Conservation (phyloP, 306 rosid genomes). For the Alnus rubra region DNA sequence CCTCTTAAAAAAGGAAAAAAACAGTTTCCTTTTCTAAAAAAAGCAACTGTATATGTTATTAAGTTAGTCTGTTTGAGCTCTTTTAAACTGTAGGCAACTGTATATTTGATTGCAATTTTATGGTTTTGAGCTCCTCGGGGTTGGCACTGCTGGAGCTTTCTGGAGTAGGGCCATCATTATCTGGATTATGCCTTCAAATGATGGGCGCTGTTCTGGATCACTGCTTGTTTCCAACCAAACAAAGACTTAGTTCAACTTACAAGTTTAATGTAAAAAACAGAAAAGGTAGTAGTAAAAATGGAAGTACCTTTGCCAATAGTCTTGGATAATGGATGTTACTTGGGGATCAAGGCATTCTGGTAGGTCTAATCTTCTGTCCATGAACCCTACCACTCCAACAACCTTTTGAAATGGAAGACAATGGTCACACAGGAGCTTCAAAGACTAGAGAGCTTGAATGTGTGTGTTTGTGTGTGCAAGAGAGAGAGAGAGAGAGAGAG, state of each 20-base stretch:
- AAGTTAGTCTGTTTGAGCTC: conserved; percentile 8
- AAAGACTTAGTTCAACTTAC: conserved; percentile 24
- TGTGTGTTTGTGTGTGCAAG: neutral
- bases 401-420: conserved; percentile 46
- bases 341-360: conserved; percentile 67
- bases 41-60: neutral
- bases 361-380: conserved; percentile 74
- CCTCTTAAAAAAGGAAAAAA: neutral
- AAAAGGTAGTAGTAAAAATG: neutral
- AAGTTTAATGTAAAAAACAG: conserved; percentile 17
- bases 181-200: conserved; percentile 66
- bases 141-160: conserved; percentile 36
- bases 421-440: conserved; percentile 4
- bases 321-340: conserved; percentile 53
- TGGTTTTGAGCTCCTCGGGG: conserved; percentile 37
- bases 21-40: neutral
- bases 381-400: conserved; percentile 83
- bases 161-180: conserved; percentile 42
- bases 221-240: conserved; percentile 41
- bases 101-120: conserved; percentile 18
- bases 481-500: conserved; percentile 27
- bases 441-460: neutral
- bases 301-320: conserved; percentile 71
- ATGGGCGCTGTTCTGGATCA: conserved; percentile 66
- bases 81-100: conserved; percentile 7